Evolutionary conservation across 495 filamentous ascomycete species (phyloP).

Genomic region (Cairneyella variabilis): DNA sequence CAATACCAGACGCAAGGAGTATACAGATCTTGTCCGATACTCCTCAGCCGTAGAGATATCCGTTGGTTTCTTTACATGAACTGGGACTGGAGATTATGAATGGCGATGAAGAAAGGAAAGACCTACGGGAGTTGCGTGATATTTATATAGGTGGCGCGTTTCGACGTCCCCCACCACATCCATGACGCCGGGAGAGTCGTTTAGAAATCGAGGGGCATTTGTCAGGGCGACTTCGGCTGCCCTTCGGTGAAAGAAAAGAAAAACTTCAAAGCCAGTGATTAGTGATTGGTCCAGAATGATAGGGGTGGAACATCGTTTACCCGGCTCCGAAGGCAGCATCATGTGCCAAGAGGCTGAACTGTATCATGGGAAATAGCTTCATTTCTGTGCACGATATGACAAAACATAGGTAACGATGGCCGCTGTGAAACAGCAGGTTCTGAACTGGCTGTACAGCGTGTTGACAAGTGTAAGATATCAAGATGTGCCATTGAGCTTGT

Average conservation of each 20-base stretch:
- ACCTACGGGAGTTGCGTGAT: background rate
- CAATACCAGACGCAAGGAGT: constrained; percentile 59
- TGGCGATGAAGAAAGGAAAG: background rate
- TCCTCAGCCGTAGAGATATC: constrained; percentile 50
- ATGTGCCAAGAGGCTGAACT: constrained; percentile 1
- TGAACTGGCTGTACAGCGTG: constrained; percentile 94
- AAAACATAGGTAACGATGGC: constrained; percentile 46
- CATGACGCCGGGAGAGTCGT: background rate
- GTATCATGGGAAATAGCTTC: constrained; percentile 9
- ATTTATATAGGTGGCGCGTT: constrained; percentile 6
- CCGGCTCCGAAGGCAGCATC: background rate
- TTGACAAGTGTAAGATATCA: constrained; percentile 64
- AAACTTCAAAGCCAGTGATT: no score
- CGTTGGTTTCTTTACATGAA: constrained; percentile 12
- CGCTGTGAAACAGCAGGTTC: constrained; percentile 77
- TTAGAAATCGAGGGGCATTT: no score
- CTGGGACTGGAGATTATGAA: background rate
- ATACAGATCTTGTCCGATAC: constrained; percentile 56
- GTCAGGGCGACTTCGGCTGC: constrained; percentile 13
- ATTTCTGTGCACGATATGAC: constrained; percentile 12
- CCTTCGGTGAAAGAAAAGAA: background rate
- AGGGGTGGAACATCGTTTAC: constrained; percentile 2
- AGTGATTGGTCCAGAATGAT: background rate
- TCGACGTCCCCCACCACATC: constrained; percentile 8
- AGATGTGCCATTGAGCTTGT: background rate